Percentiles rank a stretch among this genome's conserved stretches.
Evolutionary conservation across 2,329 filamentous ascomycete genomes (phyloP).

Genomic region (Phialemoniopsis sp.): DNA sequence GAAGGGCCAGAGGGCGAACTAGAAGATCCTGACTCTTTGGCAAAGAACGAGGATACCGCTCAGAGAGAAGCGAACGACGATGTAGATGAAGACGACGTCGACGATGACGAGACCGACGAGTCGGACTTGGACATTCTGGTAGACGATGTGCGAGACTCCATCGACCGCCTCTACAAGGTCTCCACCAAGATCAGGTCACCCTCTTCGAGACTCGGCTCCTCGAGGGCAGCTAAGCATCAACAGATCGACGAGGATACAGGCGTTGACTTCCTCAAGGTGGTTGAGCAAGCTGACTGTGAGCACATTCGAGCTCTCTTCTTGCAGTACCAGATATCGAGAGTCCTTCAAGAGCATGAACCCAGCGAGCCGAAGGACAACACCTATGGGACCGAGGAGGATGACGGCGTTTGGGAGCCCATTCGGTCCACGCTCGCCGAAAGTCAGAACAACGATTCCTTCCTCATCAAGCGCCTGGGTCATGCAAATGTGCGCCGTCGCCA

Average conservation of each 20-base stretch:
- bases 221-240: neutral
- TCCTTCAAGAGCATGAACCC: neutral
- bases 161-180: constrained; percentile 3
- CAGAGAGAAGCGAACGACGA: no score
- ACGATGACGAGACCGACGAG: constrained; percentile 24
- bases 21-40: no score
- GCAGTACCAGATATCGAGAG: neutral
- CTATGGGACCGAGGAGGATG: no score
- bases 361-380: no score
- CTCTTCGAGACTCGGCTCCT: constrained; percentile 3
- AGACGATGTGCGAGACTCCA: constrained; percentile 3
- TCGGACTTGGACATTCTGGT: constrained; percentile 16
- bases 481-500: constrained; percentile 2
- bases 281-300: neutral
- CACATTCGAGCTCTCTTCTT: constrained; percentile 2
- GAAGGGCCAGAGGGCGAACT: no score
- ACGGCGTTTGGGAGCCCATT: no score
- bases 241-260: constrained; percentile 1
- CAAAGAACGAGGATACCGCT: no score
- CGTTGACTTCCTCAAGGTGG: constrained; percentile 3
- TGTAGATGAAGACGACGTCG: constrained; percentile 19
- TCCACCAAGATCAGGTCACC: constrained; percentile 3
- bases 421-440: no score
- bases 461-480: no score
- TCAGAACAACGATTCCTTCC: no score